Evolutionary conservation across 2,329 filamentous ascomycete genomes (phyloP), one percentile per base, ranked within the genome.

Genomic region (Alternaria longipes): DNA sequence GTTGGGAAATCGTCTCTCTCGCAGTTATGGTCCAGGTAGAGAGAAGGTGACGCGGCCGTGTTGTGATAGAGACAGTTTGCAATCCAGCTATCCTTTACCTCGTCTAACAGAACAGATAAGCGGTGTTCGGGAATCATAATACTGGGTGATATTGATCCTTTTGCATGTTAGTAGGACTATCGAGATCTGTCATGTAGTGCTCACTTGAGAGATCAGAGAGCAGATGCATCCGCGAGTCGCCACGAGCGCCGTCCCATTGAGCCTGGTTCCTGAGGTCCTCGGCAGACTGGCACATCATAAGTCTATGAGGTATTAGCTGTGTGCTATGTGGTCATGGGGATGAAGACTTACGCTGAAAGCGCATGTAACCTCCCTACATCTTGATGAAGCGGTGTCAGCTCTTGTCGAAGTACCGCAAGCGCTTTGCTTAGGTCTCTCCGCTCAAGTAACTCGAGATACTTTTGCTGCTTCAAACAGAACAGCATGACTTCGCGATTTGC

Each of bases 71-170:
- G 81, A 76, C 95, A 99, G 30, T 87, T 87, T 53, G 89, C 87
- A 60, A 97, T 91, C 80, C 97, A 94, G 64, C 85, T 88, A 63
- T 90, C 86, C 76, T 97, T 97, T 38, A 97, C 89, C 67, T 96
- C 89, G 59, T 94, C 86, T 54, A 99, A 82, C 16, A 99, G 83
- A 34, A 89, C 86, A 2, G 93, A 92, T 45, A 99, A 84, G 7
- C 95, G 90, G 77, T 95, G 92, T 74, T 97, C 92, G 1, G 95
- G 95, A 56, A 99, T 91, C 94, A 99, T 98, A 45, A 97, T 92
- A 4, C 93, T 95, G 0, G 95, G 94, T 1, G 95, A 97, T 77
- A 99, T 97, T 58, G 89, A 97, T 83, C 86, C 91, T 94, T 69
- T 18, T 61, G 18, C 8, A 18, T 8, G 60, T 77, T 56, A 75